Percentiles rank a stretch among this genome's conserved stretches.
Conservation (phyloP, 179 eudicot genomes). For the Nepenthes alata region DNA sequence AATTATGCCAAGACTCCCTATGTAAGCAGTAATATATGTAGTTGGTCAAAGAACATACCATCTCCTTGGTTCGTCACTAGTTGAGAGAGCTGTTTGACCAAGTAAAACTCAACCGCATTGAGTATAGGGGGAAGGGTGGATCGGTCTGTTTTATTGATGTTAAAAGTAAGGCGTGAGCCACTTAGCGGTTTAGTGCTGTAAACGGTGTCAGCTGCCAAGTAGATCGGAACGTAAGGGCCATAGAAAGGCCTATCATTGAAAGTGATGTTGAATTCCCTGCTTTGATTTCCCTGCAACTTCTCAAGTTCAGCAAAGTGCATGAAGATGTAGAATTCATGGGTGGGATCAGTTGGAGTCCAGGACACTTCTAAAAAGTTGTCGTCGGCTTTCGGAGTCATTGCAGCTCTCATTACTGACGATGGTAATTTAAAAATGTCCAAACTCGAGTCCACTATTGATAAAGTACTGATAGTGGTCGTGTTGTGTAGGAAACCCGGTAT, state of each 20-base stretch:
- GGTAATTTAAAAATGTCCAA: slow-evolving; percentile 3
- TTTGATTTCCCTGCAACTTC: neutral
- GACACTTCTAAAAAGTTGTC: neutral
- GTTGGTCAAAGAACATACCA: slow-evolving; percentile 5
- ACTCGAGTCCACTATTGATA: neutral
- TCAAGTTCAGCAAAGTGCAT: slow-evolving; percentile 27
- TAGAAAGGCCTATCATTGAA: slow-evolving; percentile 9
- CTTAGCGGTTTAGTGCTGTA: neutral
- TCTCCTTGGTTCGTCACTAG: neutral
- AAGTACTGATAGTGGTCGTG: neutral
- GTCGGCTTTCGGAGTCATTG: slow-evolving; percentile 5
- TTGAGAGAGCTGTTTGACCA: neutral
- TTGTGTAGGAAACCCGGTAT: neutral
- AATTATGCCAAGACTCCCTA: too few species aligned
- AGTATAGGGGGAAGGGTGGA: slow-evolving; percentile 38
- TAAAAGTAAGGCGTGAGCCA: slow-evolving; percentile 2
- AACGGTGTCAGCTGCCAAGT: slow-evolving; percentile 8
- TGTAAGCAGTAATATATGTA: neutral
- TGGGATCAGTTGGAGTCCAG: neutral
- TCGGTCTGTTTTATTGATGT: slow-evolving; percentile 4
- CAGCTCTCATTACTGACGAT: slow-evolving; percentile 16
- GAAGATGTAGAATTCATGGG: slow-evolving; percentile 7
- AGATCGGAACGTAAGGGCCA: slow-evolving; percentile 10
- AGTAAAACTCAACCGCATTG: slow-evolving; percentile 15
- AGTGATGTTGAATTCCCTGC: slow-evolving; percentile 22